Conservation (phyloP, 2,329 filamentous ascomycete genomes). For the Torrubiella hemipterigena region DNA sequence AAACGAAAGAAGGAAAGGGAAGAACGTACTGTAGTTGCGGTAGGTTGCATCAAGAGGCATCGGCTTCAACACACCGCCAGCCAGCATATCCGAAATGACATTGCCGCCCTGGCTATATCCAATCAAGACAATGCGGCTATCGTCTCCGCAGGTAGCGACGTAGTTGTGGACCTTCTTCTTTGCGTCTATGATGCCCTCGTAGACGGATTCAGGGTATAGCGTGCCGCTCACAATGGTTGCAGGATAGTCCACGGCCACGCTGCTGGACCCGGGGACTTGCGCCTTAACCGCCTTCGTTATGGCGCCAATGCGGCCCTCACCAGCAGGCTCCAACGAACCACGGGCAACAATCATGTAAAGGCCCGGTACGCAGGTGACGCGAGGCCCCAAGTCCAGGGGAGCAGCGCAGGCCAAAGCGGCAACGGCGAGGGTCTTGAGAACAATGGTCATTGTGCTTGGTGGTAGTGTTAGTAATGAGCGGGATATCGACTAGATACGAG, state of each 20-base stretch:
- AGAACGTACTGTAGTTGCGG: slow-evolving; percentile 5
- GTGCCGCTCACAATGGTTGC: slow-evolving; percentile 1
- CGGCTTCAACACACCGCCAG: slow-evolving; percentile 6
- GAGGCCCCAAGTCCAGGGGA: slow-evolving; percentile 2
- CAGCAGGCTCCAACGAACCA: slow-evolving; percentile 5
- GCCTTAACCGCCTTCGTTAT: slow-evolving; percentile 4
- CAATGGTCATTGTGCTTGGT: no score
- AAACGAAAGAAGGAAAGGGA: neutral
- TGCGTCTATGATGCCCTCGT: slow-evolving; percentile 5
- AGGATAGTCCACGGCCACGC: slow-evolving; percentile 8
- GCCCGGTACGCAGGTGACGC: slow-evolving; percentile 4
- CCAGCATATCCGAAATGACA: slow-evolving; percentile 7
- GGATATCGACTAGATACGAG: no score
- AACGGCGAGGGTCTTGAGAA: no score
- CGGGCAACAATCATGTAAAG: slow-evolving; percentile 8
- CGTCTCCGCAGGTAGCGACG: slow-evolving; percentile 4
- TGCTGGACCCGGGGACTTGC: slow-evolving; percentile 4
- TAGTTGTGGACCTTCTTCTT: slow-evolving; percentile 7
- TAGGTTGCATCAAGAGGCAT: slow-evolving; percentile 5
- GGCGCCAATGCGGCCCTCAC: slow-evolving; percentile 2
- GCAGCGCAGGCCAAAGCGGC: neutral
- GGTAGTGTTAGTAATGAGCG: no score
- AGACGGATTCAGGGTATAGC: slow-evolving; percentile 6
- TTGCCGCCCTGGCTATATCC: slow-evolving; percentile 8
- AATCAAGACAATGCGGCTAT: slow-evolving; percentile 6